Evolutionary conservation across 257 asterid genomes (phyloP).

Genomic region (Vinca minor): DNA sequence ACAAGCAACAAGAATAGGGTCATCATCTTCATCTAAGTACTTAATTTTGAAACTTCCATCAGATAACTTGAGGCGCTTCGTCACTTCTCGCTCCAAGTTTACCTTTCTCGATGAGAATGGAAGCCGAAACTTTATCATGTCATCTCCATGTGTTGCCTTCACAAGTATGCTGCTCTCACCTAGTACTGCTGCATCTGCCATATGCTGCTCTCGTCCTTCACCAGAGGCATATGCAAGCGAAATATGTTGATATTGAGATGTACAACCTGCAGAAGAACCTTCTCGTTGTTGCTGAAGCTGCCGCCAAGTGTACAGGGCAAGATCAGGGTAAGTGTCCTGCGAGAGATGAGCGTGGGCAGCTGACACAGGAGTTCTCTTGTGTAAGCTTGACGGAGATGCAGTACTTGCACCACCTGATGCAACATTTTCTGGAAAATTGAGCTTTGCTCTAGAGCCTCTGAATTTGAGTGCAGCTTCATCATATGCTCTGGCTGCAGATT

Average conservation of each 20-base stretch:
- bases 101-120: neutral
- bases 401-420: neutral
- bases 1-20: neutral
- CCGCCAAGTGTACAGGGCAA: neutral
- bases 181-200: neutral
- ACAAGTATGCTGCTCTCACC: neutral
- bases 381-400: neutral
- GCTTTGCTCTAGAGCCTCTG: conserved; percentile 31
- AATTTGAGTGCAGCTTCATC: conserved; percentile 35
- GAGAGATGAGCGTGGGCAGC: neutral
- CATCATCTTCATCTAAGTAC: neutral
- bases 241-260: neutral
- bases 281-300: neutral
- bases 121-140: neutral
- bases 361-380: neutral
- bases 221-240: neutral
- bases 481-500: conserved; percentile 32
- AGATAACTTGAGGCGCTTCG: neutral
- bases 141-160: neutral
- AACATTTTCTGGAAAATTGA: conserved; percentile 31
- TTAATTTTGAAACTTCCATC: neutral
- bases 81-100: neutral
- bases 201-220: neutral
- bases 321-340: neutral
- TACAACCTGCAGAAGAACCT: neutral